Base-by-base conservation (phyloP, 805 yeast genomes). In the Lipomyces mesembrius region DNA sequence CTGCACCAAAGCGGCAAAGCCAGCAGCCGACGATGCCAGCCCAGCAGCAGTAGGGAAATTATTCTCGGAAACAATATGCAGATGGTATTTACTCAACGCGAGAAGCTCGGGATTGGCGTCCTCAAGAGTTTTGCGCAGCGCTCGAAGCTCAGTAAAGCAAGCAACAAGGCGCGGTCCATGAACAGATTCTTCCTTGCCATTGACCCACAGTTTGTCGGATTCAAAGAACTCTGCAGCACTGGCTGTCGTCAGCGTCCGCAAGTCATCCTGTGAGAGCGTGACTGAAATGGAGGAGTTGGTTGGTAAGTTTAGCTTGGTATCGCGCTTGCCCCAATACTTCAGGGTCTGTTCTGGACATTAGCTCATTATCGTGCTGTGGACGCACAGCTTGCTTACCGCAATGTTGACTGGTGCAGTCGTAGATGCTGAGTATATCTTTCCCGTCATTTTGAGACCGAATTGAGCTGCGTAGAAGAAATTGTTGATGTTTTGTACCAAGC, bases 1-100 rank as follows among this genome's bases (percentile, higher is more conserved):
- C 59, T 86, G 86, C 27, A 94, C 96, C 68, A 95, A 83, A 9
- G 99, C 99, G 46, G 99, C 97, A 79, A 92, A 94, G 0, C 99
- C 99, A 9, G 99, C 98, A 14, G 99, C 99, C 4, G 97, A 90
- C 0, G 97, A 92, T 0, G 99, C 99, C 73, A 95, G 84, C 2
- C 99, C 99, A 5, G 99, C 99, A 39, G 99, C 99, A 32, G 99
- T 95, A 61, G 99, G 99, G 83, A 95, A 95, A 80, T 95, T 95
- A 82, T 95, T 95, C 76, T 92, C 97, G 34, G 96, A 88, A 14
- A 91, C 96, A 72, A 95, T 90, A 74, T 88, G 91, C 65, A 95
- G 82, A 61, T 84, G 83, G 85, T 85, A 87, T 22, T 81, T 74
- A 39, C 94, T 84, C 66, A 92, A 58, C 22, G 73, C 70, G 6